Conservation (phyloP, 2,329 filamentous ascomycete genomes). For the Penicillium sp. region DNA sequence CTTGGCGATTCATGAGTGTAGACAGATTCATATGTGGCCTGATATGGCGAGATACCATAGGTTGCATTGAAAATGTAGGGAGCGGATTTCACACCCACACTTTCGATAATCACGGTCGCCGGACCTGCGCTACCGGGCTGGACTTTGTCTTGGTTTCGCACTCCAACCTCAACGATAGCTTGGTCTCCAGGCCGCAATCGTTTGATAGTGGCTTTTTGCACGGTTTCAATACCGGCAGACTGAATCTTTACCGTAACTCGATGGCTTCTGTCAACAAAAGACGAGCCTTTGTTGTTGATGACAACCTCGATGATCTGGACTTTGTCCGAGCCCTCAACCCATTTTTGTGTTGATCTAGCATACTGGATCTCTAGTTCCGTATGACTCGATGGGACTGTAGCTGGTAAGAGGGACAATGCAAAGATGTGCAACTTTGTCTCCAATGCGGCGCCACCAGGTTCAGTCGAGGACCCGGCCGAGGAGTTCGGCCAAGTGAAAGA, state of each 20-base stretch:
- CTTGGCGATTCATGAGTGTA: constrained; percentile 50
- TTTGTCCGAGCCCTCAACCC: constrained; percentile 42
- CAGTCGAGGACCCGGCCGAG: constrained; percentile 32
- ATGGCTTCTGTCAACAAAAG: constrained; percentile 36
- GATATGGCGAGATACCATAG: constrained; percentile 22
- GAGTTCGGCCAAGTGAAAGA: constrained; percentile 41
- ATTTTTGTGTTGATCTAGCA: constrained; percentile 45
- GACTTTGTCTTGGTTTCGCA: background rate
- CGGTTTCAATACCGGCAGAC: background rate
- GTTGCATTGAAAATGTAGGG: background rate
- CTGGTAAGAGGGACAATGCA: constrained; percentile 38
- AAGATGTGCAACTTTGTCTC: constrained; percentile 43
- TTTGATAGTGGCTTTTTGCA: background rate
- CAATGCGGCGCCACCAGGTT: constrained; percentile 16
- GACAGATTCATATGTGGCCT: constrained; percentile 41
- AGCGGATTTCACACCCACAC: background rate
- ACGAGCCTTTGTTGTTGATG: constrained; percentile 41
- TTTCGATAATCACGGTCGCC: background rate
- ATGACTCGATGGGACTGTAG: constrained; percentile 10
- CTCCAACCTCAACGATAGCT: background rate
- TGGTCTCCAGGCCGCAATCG: background rate
- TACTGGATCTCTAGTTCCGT: no score
- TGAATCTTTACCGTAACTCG: constrained; percentile 4
- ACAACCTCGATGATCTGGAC: constrained; percentile 42
- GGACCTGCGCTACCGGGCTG: background rate